Evolutionary conservation across 148 eudicot genomes (phyloP), one percentile per base, ranked within the genome.

Genomic region (Suaeda aralocaspica): DNA sequence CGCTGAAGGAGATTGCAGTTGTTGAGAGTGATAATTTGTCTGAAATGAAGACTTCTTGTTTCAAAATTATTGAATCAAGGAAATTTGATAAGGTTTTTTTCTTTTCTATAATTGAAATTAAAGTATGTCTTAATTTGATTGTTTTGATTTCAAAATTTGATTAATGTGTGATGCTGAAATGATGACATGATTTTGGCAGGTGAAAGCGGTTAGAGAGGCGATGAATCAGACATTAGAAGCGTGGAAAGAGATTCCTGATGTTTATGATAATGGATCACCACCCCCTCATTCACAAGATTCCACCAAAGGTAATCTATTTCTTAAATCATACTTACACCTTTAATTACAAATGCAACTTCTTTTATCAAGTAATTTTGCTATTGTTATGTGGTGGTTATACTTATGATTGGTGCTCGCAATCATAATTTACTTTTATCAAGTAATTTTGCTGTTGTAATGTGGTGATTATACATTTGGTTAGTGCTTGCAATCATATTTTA

Each of bases 201-300:
- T 93, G 75, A 93, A 93, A 83, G 88, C 77, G 16, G 90, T 82
- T 45, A 84, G 98, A 78, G 98, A 93, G 76, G 86, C 94, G 16
- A 88, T 93, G 92, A 78, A 74, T 73, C 83, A 81, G 73, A 78
- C 85, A 88, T 73, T 93, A 45, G 90, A 88, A 59, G 85, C 73
- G 14, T 93, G 98, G 98, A 90, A 84, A 78, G 85, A 83, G 67
- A 74, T 93, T 69, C 95, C 98, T 52, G 98, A 93, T 82, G 82
- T 78, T 30, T 64, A 80, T 2, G 90, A 85, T 58, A 89, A 88
- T 70, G 84, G 79, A 46, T 86, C 87, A 13, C 82, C 82, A 8
- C 84, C 83, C 2, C 85, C 85, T 11, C 79, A 78, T 49, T 83
- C 86, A n/a, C 82, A 74, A 33, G 73, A 82, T 50, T 86, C 90